These are phyloP conservation scores for Fraxinus latifolia DNA, from an alignment of 305 asterid species.

Conservation along the genomic window DNA sequence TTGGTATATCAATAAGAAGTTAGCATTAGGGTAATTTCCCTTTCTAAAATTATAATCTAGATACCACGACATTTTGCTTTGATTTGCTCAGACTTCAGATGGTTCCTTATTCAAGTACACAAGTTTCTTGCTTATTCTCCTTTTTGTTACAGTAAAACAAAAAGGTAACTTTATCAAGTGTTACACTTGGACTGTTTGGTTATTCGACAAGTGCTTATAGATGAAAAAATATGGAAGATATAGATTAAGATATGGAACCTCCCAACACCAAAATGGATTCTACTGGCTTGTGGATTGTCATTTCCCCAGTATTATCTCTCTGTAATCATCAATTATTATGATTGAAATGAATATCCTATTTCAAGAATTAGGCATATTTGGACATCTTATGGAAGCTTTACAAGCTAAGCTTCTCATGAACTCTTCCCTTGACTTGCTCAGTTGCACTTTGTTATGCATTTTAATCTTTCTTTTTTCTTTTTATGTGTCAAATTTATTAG, in stretches of 20 bases:
- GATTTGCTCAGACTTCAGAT: not conserved
- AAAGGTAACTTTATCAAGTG: not conserved
- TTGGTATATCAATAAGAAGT: not conserved
- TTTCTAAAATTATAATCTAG: not conserved
- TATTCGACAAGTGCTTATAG: not conserved
- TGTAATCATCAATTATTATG: not conserved
- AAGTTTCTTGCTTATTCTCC: not conserved
- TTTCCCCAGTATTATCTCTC: not conserved
- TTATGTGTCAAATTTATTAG: conserved; percentile 31
- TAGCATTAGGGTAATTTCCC: not conserved
- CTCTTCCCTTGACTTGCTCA: not conserved
- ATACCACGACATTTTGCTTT: not conserved
- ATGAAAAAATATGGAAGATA: not conserved
- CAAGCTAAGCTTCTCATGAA: not conserved
- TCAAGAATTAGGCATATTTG: not conserved
- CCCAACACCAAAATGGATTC: not conserved
- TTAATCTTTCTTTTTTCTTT: conserved; percentile 16
- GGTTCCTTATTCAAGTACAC: not conserved
- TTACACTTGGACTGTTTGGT: not conserved
- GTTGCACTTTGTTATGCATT: not conserved
- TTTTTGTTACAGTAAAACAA: not conserved
- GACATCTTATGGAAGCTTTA: not conserved
- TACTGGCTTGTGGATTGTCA: not conserved
- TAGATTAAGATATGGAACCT: not conserved
- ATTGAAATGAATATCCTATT: not conserved